Evolutionary conservation across 2,329 filamentous ascomycete genomes (phyloP), one percentile per base, ranked within the genome.

Genomic region (Alternaria atra): DNA sequence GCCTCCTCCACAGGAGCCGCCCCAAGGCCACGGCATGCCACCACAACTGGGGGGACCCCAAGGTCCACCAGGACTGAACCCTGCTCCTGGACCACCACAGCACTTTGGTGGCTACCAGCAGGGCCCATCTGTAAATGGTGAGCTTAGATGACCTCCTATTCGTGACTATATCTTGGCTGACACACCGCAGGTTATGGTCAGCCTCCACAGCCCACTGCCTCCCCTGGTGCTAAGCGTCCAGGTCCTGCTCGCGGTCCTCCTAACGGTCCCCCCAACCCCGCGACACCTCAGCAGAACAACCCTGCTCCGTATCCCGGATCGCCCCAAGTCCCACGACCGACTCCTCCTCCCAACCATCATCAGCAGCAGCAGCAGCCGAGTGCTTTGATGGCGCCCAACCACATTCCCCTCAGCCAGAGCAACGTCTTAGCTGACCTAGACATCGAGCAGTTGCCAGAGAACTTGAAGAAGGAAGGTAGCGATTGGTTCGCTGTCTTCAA

Each of bases 401-500:
- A 69, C 30, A 67, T 73, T 81, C 84, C 75, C 84, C 84, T 75
- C 86, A 87, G 69, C 56, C 69, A 78, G 79, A 65, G 87, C 60
- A 91, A 91, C 71, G 87, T 90, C 54, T 85, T 97, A 29, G 92
- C 92, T 52, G 94, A 98, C 67, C 86, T 97, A 61, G 93, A 97
- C 70, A 88, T 91, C 6, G 93, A 97, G 63, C 88, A 92, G 63
- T 85, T 98, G 40, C 93, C 94, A 30, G 87, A 91, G 2, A 90
- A 93, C 70, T 88, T 93, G 66, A 98, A 98, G 86, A 94, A 94
- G 77, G 91, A 93, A 58, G 91, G 92, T 30, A 84, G 87, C 44
- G 95, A 98, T 77, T 99, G 95, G 95, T 97, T 96, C 77, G 94
- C 92, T 44, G 92, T 98, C 67, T 99, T 97, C 86, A 97, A 99